These are phyloP conservation scores for Coprinopsis cinerea DNA, from an alignment of 768 basidiomycete genomes.

Conservation along the genomic window DNA sequence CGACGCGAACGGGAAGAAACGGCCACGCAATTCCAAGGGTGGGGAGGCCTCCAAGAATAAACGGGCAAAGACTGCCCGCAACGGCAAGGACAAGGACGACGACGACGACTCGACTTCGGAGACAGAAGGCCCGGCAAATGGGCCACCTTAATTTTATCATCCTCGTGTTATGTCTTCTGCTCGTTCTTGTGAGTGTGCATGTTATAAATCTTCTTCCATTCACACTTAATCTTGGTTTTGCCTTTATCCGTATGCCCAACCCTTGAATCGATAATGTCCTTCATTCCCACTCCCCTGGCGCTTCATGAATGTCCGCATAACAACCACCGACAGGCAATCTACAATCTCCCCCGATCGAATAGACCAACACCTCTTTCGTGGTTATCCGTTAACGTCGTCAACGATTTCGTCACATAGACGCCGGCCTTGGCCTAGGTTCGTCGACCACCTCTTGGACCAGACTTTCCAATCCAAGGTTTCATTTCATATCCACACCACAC, in stretches of 20 bases:
- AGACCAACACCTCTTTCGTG: no score
- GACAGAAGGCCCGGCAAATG: slow-evolving; percentile 2
- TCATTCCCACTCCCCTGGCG: no score
- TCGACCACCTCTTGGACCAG: no score
- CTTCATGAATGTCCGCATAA: no score
- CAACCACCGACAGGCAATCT: no score
- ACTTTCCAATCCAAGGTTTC: slow-evolving; percentile 2
- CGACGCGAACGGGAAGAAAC: slow-evolving; percentile 15
- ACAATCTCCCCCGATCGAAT: no score
- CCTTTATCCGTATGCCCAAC: not conserved
- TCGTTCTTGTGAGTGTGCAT: not conserved
- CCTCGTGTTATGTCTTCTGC: not conserved
- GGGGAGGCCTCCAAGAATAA: slow-evolving; percentile 12
- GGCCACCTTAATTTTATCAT: not conserved
- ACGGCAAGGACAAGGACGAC: slow-evolving; percentile 7
- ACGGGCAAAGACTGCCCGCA: slow-evolving; percentile 10
- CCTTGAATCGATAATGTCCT: no score
- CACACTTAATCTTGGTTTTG: not conserved
- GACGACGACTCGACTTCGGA: slow-evolving; percentile 12
- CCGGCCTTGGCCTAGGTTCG: no score
- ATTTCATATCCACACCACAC: not conserved
- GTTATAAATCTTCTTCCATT: not conserved
- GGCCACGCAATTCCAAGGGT: slow-evolving; percentile 7
- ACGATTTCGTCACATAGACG: no score
- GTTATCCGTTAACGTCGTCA: no score